These are phyloP conservation scores for Neonectria coccinea DNA, from an alignment of 2,329 filamentous ascomycete species.

Conservation along the genomic window DNA sequence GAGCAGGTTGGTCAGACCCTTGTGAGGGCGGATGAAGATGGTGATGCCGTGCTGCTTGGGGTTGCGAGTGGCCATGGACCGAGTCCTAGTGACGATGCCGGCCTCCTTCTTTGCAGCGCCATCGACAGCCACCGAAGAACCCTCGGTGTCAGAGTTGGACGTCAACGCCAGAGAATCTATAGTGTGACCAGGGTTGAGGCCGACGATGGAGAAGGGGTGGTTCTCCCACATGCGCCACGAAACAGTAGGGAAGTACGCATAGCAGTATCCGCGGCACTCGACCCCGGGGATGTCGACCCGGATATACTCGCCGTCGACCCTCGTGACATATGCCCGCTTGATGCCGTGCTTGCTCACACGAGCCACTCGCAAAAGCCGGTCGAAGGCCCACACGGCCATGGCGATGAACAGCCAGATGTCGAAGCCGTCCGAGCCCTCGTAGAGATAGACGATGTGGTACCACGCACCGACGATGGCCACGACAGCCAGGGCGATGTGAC, in stretches of 20 bases:
- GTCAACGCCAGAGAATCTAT: background rate
- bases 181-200: conserved; percentile 28
- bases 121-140: background rate
- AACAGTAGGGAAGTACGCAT: conserved; percentile 47
- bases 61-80: conserved; percentile 11
- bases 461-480: conserved; percentile 57
- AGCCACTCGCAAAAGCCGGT: conserved; percentile 43
- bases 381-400: conserved; percentile 47
- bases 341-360: conserved; percentile 40
- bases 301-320: conserved; percentile 47
- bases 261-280: conserved; percentile 45
- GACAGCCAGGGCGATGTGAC: conserved; percentile 56
- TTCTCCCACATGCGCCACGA: conserved; percentile 50
- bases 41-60: conserved; percentile 40
- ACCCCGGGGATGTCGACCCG: conserved; percentile 46
- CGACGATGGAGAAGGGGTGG: conserved; percentile 49
- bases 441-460: conserved; percentile 55
- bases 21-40: conserved; percentile 43
- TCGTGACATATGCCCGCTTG: conserved; percentile 44
- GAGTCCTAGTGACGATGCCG: conserved; percentile 16
- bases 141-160: conserved; percentile 32
- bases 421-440: conserved; percentile 56
- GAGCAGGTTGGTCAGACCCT: conserved; percentile 42
- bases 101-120: conserved; percentile 32
- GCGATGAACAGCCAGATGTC: conserved; percentile 49